Base-by-base conservation (phyloP, 1,284 basidiomycete species). In the Austroboletus niveus region DNA sequence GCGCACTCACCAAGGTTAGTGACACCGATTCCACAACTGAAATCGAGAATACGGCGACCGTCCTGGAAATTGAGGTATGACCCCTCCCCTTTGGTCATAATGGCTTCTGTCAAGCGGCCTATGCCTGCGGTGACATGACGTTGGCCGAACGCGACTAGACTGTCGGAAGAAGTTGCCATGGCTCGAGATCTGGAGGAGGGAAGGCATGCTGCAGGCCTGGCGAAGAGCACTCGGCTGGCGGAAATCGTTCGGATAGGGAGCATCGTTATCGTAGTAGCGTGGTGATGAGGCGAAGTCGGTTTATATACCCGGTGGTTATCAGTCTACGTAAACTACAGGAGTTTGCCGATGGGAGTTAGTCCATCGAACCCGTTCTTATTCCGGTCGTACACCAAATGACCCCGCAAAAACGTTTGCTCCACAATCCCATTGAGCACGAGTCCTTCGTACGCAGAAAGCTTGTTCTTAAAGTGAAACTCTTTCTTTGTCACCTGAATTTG, bases 401-500 rank as follows among this genome's bases (percentile, higher is more conserved):
- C 93, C 10, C 92, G 80, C 20, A 97, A 70, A 66, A 82, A 92
- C 0, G 92, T 93, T 68, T 85, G 75, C 56, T 83, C 75, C 24
- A 94, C 89, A 31, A 74, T 72, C 0, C 94, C 94, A n/a, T 61
- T 71, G 42, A 96, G 74, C 22, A 64, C 76, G 63, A 81, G 72
- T 6, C 92, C 92, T 58, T 89, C 79, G 65, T 95, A 98, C 5
- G 94, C 90, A 15, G 91, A 91, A 14, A 95, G 66, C 69, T 94
- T 95, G 74, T 97, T 96, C 75, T 92, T 95, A 79, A 95, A 97
- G 54, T 84, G 78, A 15, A 97, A 74, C 17, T 71, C 67, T 30
- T 87, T 82, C 63, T 84, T 82, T 30, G 84, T 84, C 24, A 94
- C 85, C 89, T 92, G n/a, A n/a, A n/a, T n/a, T n/a, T n/a, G 22